phyloP scores from a whole-genome alignment of 768 basidiomycete genomes.

The Lactarius quietus region DNA sequence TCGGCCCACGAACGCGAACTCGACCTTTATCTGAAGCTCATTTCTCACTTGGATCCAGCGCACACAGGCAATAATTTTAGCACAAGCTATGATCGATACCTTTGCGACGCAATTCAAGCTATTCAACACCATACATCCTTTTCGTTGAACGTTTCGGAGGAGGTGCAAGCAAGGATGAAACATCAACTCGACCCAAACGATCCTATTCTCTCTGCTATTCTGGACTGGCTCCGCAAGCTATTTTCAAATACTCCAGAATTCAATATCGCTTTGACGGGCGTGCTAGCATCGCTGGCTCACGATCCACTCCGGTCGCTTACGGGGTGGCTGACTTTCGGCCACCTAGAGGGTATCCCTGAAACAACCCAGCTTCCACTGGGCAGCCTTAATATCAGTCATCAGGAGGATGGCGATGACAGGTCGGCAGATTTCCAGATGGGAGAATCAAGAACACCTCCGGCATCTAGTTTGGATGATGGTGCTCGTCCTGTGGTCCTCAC shows the following conservation, averaged over 20 bases:
- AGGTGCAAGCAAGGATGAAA: constrained; percentile 44
- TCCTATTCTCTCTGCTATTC: constrained; percentile 63
- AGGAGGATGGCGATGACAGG: constrained; percentile 68
- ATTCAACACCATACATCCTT: constrained; percentile 67
- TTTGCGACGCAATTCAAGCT: constrained; percentile 65
- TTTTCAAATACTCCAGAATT: constrained; percentile 82
- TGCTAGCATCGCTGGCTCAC: constrained; percentile 73
- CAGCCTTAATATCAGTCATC: constrained; percentile 26
- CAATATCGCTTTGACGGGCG: constrained; percentile 86
- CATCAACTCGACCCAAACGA: constrained; percentile 81
- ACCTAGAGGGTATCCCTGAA: constrained; percentile 37
- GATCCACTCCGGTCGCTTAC: constrained; percentile 83
- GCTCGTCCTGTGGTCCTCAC: constrained; percentile 77
- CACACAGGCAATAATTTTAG: constrained; percentile 72
- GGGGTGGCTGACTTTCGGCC: constrained; percentile 81
- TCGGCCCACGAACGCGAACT: constrained; percentile 84
- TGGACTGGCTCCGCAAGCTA: constrained; percentile 72
- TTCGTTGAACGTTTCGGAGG: constrained; percentile 42
- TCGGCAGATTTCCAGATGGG: constrained; percentile 77
- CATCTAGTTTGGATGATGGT: constrained; percentile 63
- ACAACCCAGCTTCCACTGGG: constrained; percentile 24
- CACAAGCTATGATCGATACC: constrained; percentile 81
- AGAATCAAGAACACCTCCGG: constrained; percentile 56
- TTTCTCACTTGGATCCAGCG: constrained; percentile 73
- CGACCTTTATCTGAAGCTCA: constrained; percentile 70